A percentile compares a stretch with the other conserved stretches of the same genome.
Evolutionary conservation across 139 green algal species (phyloP).

Genomic region (Yamagishiella unicocca): DNA sequence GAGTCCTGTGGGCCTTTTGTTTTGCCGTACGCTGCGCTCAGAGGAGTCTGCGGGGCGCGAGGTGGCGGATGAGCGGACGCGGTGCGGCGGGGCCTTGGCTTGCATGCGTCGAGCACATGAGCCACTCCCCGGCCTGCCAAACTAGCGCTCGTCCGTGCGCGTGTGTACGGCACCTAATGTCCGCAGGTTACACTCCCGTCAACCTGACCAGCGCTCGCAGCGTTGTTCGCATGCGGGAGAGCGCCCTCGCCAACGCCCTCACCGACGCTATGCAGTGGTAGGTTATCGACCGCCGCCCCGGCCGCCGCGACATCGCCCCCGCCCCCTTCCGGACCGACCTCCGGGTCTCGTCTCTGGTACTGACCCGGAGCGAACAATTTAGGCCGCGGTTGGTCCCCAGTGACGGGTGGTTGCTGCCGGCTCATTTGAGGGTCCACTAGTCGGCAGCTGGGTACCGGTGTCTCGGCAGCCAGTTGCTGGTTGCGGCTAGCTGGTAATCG

Average conservation of each 20-base stretch:
- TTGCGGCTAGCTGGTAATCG: too few species aligned
- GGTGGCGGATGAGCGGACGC: not conserved
- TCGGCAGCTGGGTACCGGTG: too few species aligned
- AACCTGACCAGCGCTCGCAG: not conserved
- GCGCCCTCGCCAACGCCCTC: slow-evolving; percentile 55
- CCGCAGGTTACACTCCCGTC: not conserved
- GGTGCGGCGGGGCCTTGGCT: not conserved
- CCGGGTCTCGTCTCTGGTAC: too few species aligned
- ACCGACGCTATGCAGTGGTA: slow-evolving; percentile 45
- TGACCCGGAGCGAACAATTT: too few species aligned
- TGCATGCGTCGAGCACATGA: not conserved
- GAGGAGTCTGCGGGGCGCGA: not conserved
- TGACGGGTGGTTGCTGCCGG: too few species aligned
- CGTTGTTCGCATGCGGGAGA: slow-evolving; percentile 29
- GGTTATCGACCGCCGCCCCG: too few species aligned
- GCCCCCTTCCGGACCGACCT: too few species aligned
- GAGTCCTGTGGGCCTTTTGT: not conserved
- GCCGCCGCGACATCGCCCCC: too few species aligned
- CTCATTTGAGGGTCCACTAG: too few species aligned
- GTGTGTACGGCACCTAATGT: not conserved
- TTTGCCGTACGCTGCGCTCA: not conserved
- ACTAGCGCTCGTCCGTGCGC: not conserved
- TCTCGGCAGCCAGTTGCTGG: too few species aligned
- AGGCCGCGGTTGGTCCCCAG: too few species aligned
- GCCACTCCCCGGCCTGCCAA: not conserved